Percentiles rank a stretch among this genome's conserved stretches.
These are phyloP conservation scores for Malassezia sp. DNA, from an alignment of 1,284 basidiomycete genomes.

Conservation along the genomic window DNA sequence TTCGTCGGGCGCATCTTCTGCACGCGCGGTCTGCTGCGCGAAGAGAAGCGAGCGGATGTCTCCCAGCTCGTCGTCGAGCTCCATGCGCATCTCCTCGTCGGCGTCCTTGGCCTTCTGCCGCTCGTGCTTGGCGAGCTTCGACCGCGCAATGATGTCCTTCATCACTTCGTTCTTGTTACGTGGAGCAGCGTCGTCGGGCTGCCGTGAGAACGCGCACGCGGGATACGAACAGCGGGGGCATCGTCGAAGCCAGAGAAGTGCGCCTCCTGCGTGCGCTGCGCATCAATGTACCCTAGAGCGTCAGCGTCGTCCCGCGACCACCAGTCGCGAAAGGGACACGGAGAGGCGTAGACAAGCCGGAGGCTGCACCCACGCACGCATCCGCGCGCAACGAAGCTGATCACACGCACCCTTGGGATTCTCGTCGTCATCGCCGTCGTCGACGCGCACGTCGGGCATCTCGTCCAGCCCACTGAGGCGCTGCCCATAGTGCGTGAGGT, in stretches of 20 bases:
- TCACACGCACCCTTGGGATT: constrained; percentile 16
- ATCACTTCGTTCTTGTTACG: constrained; percentile 81
- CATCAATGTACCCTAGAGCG: constrained; percentile 19
- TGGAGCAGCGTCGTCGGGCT: constrained; percentile 57
- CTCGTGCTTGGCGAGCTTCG: constrained; percentile 65
- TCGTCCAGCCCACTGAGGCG: constrained; percentile 73
- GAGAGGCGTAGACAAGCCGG: too few relatives aligned
- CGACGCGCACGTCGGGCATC: constrained; percentile 57
- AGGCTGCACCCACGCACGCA: too few relatives aligned
- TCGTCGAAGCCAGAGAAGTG: constrained; percentile 74
- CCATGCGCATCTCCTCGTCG: constrained; percentile 72
- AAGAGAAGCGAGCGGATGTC: constrained; percentile 65
- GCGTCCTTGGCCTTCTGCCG: constrained; percentile 77
- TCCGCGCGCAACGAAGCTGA: too few relatives aligned
- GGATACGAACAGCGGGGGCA: too few relatives aligned
- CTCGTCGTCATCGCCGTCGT: constrained; percentile 32
- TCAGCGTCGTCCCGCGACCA: neutral
- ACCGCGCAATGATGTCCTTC: constrained; percentile 95
- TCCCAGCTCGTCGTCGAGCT: constrained; percentile 79
- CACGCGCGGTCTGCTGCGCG: constrained; percentile 14
- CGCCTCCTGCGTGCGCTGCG: constrained; percentile 11
- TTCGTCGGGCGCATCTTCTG: neutral
- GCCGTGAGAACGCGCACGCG: too few relatives aligned
- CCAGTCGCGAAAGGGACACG: too few relatives aligned
- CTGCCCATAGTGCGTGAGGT: constrained; percentile 81